These are phyloP conservation scores for Pseudogymnoascus verrucosus DNA, from an alignment of 2,329 filamentous ascomycete species.

Conservation along the genomic window DNA sequence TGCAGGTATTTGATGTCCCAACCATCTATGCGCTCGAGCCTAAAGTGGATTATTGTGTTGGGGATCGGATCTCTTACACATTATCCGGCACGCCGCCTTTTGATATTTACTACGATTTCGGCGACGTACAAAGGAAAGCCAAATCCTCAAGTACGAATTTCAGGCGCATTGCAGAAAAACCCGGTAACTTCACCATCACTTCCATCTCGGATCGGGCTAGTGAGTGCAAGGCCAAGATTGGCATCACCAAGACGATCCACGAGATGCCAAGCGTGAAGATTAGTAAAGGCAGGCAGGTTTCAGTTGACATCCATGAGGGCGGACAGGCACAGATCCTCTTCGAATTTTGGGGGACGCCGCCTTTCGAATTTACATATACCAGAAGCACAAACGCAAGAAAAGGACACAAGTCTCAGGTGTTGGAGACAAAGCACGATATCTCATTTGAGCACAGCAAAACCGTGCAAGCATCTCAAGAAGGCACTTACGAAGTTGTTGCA, in stretches of 20 bases:
- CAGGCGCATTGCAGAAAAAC: constrained; percentile 84
- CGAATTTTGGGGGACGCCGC: constrained; percentile 89
- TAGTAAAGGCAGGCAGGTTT: constrained; percentile 70
- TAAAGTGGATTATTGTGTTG: constrained; percentile 84
- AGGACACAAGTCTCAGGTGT: constrained; percentile 67
- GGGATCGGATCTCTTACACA: constrained; percentile 87
- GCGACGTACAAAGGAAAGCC: constrained; percentile 69
- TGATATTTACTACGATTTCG: constrained; percentile 85
- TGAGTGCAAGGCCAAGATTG: constrained; percentile 73
- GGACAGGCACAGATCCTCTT: constrained; percentile 90
- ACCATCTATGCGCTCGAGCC: constrained; percentile 83
- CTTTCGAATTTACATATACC: constrained; percentile 97
- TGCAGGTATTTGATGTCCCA: constrained; percentile 88
- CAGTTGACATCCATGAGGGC: constrained; percentile 93
- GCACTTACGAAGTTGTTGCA: constrained; percentile 92
- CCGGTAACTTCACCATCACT: constrained; percentile 82
- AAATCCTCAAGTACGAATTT: constrained; percentile 74
- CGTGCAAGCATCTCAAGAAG: constrained; percentile 82
- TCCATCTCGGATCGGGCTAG: constrained; percentile 81
- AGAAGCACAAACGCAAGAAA: constrained; percentile 75
- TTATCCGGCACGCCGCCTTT: constrained; percentile 88
- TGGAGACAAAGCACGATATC: constrained; percentile 85
- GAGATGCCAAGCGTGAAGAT: constrained; percentile 87
- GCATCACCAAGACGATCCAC: constrained; percentile 78
- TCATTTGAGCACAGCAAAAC: constrained; percentile 75